A percentile compares a stretch with the other conserved stretches of the same genome.
phyloP scores from a whole-genome alignment of 2,329 filamentous ascomycete species.

The Ophiosphaerella narmari region DNA sequence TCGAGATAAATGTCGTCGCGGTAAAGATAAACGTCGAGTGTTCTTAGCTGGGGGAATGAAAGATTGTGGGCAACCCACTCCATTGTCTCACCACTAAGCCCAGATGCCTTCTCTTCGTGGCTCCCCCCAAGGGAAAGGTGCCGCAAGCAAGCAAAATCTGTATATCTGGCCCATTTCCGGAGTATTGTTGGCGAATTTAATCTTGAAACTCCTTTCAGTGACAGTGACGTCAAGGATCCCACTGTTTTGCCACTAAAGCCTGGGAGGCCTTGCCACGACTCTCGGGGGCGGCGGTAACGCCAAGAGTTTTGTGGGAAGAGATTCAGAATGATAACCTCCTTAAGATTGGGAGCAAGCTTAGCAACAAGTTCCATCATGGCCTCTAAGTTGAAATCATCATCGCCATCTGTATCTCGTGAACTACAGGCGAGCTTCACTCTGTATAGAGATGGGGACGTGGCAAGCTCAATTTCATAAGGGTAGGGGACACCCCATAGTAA shows the following conservation, averaged over 20 bases:
- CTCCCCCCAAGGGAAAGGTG: constrained; percentile 16
- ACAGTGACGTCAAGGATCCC: constrained; percentile 23
- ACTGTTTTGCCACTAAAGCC: constrained; percentile 8
- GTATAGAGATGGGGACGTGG: constrained; percentile 25
- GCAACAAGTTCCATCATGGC: constrained; percentile 22
- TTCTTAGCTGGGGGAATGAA: constrained; percentile 14
- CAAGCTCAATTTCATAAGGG: constrained; percentile 28
- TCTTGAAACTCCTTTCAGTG: constrained; percentile 10
- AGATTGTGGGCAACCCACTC: constrained; percentile 17
- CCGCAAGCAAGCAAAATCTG: constrained; percentile 20
- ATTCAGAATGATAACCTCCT: constrained; percentile 16
- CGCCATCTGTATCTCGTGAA: constrained; percentile 18
- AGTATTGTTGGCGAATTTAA: constrained; percentile 6
- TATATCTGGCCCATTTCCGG: constrained; percentile 18
- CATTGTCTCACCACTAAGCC: constrained; percentile 21
- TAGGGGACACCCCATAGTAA: constrained; percentile 24
- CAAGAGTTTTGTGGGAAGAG: background rate
- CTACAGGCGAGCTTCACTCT: constrained; percentile 14
- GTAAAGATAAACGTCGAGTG: constrained; percentile 10
- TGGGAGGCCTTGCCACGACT: constrained; percentile 24
- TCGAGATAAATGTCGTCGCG: constrained; percentile 17
- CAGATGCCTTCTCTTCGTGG: constrained; percentile 2
- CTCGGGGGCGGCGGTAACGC: background rate
- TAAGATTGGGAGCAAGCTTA: constrained; percentile 26
- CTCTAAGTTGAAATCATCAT: constrained; percentile 25